Evolutionary conservation across 2,329 filamentous ascomycete species (phyloP).

Genomic region (Ophiocordyceps unilateralis): DNA sequence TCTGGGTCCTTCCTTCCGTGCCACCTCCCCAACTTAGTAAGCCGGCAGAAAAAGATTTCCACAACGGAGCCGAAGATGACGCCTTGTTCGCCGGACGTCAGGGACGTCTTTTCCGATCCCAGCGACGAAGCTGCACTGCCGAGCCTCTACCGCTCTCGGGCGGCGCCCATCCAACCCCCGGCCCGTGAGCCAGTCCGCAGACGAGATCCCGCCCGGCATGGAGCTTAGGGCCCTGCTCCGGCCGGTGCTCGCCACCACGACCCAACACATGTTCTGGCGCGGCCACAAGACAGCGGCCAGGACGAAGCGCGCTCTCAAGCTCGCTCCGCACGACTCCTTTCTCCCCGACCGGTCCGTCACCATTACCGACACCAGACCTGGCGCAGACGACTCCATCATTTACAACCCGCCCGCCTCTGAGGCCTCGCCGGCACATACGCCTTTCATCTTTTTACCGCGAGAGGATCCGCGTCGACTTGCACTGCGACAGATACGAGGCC

Average conservation of each 20-base stretch:
- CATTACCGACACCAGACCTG: conserved; percentile 12
- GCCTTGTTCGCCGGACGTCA: not conserved
- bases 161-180: not conserved
- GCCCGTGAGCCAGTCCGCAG: not conserved
- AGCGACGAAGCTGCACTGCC: not conserved
- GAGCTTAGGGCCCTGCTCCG: conserved; percentile 17
- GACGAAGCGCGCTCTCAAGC: conserved; percentile 39
- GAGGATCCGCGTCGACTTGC: conserved; percentile 34
- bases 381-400: conserved; percentile 29
- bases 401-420: conserved; percentile 39
- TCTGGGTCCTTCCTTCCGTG: too few species aligned
- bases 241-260: conserved; percentile 8
- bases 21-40: too few species aligned
- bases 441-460: conserved; percentile 46
- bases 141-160: not conserved
- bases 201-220: conserved; percentile 8
- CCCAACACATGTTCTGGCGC: conserved; percentile 13
- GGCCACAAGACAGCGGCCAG: conserved; percentile 34
- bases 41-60: not conserved
- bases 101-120: not conserved
- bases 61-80: not conserved
- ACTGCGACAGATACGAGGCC: conserved; percentile 24
- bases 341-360: conserved; percentile 19
- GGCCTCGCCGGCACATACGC: conserved; percentile 45
- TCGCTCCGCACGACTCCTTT: conserved; percentile 44